These are phyloP conservation scores for Diutina mesorugosa DNA, from an alignment of 1,139 yeast genomes.

Conservation along the genomic window DNA sequence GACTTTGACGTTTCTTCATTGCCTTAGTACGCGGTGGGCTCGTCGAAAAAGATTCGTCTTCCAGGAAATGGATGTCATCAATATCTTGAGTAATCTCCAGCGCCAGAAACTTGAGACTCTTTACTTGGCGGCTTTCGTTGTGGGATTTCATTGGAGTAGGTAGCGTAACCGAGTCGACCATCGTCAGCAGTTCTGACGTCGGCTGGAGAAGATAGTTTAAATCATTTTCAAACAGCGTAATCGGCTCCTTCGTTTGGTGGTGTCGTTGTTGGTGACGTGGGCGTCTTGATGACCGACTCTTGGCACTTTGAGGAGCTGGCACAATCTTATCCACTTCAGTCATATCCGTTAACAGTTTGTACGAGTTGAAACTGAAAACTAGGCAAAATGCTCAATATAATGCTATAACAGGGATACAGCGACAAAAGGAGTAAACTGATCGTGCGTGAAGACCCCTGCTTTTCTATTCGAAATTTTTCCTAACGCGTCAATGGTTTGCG, in stretches of 20 bases:
- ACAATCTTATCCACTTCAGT: neutral
- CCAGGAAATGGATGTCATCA: neutral
- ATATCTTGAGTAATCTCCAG: constrained; percentile 1
- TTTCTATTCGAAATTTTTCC: neutral
- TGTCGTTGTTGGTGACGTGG: neutral
- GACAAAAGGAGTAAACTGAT: neutral
- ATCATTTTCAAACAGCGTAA: neutral
- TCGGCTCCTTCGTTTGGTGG: neutral
- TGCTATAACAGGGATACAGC: neutral
- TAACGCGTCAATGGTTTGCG: neutral
- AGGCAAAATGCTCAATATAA: neutral
- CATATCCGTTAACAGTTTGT: neutral
- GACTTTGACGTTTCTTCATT: neutral
- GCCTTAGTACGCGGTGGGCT: neutral
- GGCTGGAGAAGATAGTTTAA: neutral
- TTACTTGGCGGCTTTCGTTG: neutral
- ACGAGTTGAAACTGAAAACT: no score
- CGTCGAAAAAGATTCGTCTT: neutral
- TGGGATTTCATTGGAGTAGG: neutral
- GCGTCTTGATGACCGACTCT: neutral
- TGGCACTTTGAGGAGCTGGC: neutral
- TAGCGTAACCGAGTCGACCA: neutral
- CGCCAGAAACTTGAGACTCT: neutral
- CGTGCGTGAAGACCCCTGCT: neutral
- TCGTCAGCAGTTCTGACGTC: neutral